These are phyloP conservation scores for Trypanosoma platydactyli DNA, from an alignment of 208 protist genomes.

Conservation along the genomic window DNA sequence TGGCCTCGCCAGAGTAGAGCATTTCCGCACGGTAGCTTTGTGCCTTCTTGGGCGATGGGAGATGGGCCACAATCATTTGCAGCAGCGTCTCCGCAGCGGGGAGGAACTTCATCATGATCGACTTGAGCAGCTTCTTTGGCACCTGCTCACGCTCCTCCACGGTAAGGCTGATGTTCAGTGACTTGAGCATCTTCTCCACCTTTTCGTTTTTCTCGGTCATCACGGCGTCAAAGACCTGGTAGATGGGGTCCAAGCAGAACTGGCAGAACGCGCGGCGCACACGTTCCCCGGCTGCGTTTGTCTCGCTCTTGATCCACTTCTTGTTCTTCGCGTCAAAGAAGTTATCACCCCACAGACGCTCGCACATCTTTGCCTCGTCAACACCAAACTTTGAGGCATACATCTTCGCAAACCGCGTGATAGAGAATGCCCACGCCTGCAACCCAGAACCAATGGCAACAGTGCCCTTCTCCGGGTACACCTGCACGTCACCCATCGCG, in stretches of 20 bases:
- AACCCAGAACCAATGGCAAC: conserved; percentile 98
- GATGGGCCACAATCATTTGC: conserved; percentile 98
- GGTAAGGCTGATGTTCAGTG: conserved; percentile 92
- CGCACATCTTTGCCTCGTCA: conserved; percentile 78
- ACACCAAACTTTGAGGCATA: conserved; percentile 95
- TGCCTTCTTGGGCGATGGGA: conserved; percentile 97
- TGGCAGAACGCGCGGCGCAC: conserved; percentile 91
- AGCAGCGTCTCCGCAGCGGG: conserved; percentile 97
- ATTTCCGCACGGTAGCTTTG: conserved; percentile 96
- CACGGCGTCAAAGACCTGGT: conserved; percentile 94
- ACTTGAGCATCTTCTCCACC: conserved; percentile 93
- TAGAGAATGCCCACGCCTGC: conserved; percentile 99
- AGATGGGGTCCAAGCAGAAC: conserved; percentile 98
- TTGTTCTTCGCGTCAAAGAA: conserved; percentile 95
- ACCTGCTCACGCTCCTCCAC: conserved; percentile 89
- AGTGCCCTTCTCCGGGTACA: conserved; percentile 91
- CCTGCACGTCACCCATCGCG: conserved; percentile 90
- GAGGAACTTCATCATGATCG: conserved; percentile 97
- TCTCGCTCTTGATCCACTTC: conserved; percentile 78
- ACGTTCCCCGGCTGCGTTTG: conserved; percentile 58
- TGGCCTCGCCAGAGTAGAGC: conserved; percentile 96
- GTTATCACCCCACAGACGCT: conserved; percentile 98
- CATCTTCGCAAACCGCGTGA: conserved; percentile 88
- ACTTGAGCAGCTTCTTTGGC: conserved; percentile 97
- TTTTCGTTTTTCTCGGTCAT: conserved; percentile 96